Conservation (phyloP, 2,329 filamentous ascomycete species). For the Diplodia sapinea region DNA sequence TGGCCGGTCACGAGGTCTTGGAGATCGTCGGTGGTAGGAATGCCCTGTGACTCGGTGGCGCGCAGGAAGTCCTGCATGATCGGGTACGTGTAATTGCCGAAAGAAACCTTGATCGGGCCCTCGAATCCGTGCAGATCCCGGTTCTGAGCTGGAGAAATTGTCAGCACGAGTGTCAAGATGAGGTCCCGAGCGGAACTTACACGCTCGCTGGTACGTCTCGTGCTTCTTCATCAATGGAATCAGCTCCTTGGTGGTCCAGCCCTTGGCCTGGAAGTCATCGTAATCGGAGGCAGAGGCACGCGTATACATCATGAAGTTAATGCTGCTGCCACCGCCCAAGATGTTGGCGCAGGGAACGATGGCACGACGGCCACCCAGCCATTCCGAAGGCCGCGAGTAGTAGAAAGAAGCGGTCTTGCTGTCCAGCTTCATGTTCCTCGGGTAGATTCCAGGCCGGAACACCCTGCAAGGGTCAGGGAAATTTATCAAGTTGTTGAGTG, state of each 20-base stretch:
- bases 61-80: constrained; percentile 82
- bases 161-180: constrained; percentile 3
- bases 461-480: constrained; percentile 56
- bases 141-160: constrained; percentile 52
- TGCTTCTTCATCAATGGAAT: constrained; percentile 80
- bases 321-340: constrained; percentile 73
- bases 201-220: constrained; percentile 73
- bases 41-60: constrained; percentile 74
- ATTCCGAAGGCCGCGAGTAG: constrained; percentile 75
- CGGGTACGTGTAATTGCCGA: constrained; percentile 78
- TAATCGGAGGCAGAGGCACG: constrained; percentile 74
- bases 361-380: constrained; percentile 72
- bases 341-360: constrained; percentile 77
- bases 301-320: constrained; percentile 84
- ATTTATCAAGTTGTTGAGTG: neutral
- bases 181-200: constrained; percentile 45
- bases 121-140: constrained; percentile 76
- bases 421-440: constrained; percentile 79
- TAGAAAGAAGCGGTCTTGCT: constrained; percentile 84
- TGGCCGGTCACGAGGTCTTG: constrained; percentile 71
- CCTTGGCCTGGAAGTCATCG: constrained; percentile 79
- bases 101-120: constrained; percentile 82
- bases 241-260: constrained; percentile 78
- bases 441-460: constrained; percentile 76
- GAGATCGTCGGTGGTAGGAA: constrained; percentile 76